These are phyloP conservation scores for Raphidocelis subcapitata DNA, from an alignment of 139 green algal species.

Conservation along the genomic window DNA sequence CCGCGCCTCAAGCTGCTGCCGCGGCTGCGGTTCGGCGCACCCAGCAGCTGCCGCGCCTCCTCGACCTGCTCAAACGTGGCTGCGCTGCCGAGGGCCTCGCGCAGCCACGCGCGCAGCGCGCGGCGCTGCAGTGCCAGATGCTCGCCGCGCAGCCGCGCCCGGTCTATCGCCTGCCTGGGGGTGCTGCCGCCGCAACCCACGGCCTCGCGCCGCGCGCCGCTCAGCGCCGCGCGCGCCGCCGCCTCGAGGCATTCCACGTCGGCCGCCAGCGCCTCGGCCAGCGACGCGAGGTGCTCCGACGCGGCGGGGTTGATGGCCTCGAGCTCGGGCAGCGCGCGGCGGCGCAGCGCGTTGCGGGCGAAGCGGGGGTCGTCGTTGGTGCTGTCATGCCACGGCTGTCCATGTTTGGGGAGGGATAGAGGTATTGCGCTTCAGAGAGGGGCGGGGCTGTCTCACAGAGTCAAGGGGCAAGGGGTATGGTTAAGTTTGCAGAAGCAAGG, in stretches of 20 bases:
- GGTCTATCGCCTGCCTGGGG: neutral
- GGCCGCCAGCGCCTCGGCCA: constrained; percentile 28
- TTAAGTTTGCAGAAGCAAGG: neutral
- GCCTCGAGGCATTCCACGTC: constrained; percentile 22
- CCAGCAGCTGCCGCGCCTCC: neutral
- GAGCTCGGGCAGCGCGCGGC: constrained; percentile 34
- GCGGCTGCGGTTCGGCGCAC: neutral
- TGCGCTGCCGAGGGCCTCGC: neutral
- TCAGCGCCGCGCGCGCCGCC: constrained; percentile 3
- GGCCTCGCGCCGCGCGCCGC: neutral
- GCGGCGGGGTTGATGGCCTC: constrained; percentile 28
- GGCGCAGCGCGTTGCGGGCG: constrained; percentile 39
- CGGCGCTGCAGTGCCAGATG: constrained; percentile 28
- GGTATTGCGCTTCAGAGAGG: too few species aligned
- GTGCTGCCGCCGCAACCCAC: neutral
- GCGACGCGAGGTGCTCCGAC: constrained; percentile 30
- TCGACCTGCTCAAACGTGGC: neutral
- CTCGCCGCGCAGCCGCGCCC: neutral
- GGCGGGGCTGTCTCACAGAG: too few species aligned
- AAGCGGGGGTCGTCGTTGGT: constrained; percentile 40
- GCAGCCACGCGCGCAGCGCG: constrained; percentile 14
- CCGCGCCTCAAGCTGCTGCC: neutral
- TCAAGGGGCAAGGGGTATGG: neutral
- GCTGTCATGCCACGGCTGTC: constrained; percentile 37
- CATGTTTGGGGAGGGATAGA: neutral